These are phyloP conservation scores for Melampsora larici-populina DNA, from an alignment of 1,284 basidiomycete genomes.

Conservation along the genomic window DNA sequence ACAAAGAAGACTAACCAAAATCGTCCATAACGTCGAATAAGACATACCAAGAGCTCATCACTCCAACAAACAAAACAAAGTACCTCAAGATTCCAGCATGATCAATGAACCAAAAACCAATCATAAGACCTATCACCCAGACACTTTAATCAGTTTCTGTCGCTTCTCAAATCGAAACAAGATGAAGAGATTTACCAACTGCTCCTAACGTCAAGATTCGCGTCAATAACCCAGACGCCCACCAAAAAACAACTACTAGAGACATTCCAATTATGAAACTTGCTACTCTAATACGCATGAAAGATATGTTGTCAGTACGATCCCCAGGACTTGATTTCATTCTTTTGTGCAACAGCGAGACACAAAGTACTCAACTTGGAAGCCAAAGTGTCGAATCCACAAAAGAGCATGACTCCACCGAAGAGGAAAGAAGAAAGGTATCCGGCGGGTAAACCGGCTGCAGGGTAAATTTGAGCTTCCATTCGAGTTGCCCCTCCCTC, in stretches of 20 bases:
- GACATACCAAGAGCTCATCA: constrained; percentile 37
- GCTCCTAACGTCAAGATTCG: constrained; percentile 17
- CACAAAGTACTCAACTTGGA: constrained; percentile 46
- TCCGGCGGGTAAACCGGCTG: constrained; percentile 45
- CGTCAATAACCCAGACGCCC: constrained; percentile 12
- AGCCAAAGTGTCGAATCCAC: constrained; percentile 50
- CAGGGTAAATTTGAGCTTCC: constrained; percentile 31
- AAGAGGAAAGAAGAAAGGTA: constrained; percentile 48
- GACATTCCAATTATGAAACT: constrained; percentile 38
- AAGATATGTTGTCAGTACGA: neutral
- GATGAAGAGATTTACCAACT: constrained; percentile 3
- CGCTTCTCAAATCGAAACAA: neutral
- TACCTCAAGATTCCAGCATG: constrained; percentile 34
- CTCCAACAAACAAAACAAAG: constrained; percentile 36
- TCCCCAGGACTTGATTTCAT: neutral
- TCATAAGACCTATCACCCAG: constrained; percentile 21
- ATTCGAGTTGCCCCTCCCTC: constrained; percentile 33
- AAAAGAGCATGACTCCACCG: constrained; percentile 48
- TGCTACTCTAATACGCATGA: constrained; percentile 6
- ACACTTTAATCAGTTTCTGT: neutral
- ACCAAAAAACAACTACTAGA: constrained; percentile 32
- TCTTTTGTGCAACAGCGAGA: neutral
- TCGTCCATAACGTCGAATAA: constrained; percentile 40
- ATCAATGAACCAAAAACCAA: constrained; percentile 42
- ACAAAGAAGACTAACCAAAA: constrained; percentile 21